A percentile compares a stretch with the other conserved stretches of the same genome.
These are phyloP conservation scores for Sphaerobolus stellatus DNA, from an alignment of 1,284 basidiomycete genomes.

Conservation along the genomic window DNA sequence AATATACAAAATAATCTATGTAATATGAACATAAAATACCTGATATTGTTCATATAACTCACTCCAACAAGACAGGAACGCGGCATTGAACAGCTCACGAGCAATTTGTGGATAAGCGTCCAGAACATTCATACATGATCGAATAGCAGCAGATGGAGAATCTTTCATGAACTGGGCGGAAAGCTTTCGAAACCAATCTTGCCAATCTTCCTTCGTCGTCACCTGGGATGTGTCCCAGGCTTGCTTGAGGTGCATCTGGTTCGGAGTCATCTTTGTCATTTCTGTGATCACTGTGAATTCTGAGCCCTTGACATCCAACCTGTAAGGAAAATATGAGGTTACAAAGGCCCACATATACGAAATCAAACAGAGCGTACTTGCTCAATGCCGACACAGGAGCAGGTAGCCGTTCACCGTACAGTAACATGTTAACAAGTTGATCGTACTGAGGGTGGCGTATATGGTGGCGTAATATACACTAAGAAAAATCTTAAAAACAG, in stretches of 20 bases:
- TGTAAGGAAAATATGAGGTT: slow-evolving; percentile 23
- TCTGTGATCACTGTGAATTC: slow-evolving; percentile 80
- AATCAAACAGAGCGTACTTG: slow-evolving; percentile 32
- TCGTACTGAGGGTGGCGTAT: slow-evolving; percentile 90
- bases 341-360: slow-evolving; percentile 12
- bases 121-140: slow-evolving; percentile 93
- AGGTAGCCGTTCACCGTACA: slow-evolving; percentile 84
- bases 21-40: slow-evolving; percentile 45
- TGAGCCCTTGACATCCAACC: slow-evolving; percentile 54
- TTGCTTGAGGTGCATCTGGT: slow-evolving; percentile 96
- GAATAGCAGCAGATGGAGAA: slow-evolving; percentile 94
- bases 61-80: slow-evolving; percentile 97
- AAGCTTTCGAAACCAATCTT: slow-evolving; percentile 92
- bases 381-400: slow-evolving; percentile 55
- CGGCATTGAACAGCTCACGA: slow-evolving; percentile 96
- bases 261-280: slow-evolving; percentile 88
- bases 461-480: slow-evolving; percentile 78
- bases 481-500: slow-evolving; percentile 5
- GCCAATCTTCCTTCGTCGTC: slow-evolving; percentile 87
- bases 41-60: slow-evolving; percentile 97
- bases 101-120: slow-evolving; percentile 91
- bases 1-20: background rate
- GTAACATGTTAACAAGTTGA: slow-evolving; percentile 81
- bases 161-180: slow-evolving; percentile 98
- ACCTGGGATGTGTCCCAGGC: slow-evolving; percentile 93